Conservation (phyloP, 2,329 filamentous ascomycete genomes). For the Sordariomycetes sp. region DNA sequence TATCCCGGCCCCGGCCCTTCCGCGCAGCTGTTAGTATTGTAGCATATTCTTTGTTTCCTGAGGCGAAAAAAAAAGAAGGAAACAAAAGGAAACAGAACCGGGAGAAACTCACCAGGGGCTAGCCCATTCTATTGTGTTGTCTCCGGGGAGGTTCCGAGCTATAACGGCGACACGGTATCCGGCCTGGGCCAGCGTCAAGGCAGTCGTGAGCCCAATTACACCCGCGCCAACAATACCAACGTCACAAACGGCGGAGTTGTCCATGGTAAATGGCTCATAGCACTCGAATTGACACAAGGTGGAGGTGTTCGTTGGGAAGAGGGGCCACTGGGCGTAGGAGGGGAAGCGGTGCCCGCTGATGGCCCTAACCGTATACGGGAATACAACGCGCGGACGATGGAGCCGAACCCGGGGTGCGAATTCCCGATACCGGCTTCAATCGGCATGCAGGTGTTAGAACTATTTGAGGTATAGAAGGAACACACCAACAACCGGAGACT, state of each 20-base stretch:
- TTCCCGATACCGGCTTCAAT: neutral
- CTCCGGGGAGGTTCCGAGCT: neutral
- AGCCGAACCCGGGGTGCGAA: neutral
- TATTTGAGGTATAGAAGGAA: too few relatives aligned
- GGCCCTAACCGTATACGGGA: neutral
- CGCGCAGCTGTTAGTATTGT: neutral
- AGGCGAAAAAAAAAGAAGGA: too few relatives aligned
- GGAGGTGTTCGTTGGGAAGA: neutral
- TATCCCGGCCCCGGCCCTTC: neutral
- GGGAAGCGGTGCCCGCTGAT: neutral
- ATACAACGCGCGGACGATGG: neutral
- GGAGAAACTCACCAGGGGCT: neutral
- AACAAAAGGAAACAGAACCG: neutral
- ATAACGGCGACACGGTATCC: neutral
- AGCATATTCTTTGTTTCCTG: neutral
- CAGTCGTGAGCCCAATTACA: neutral
- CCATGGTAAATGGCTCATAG: neutral
- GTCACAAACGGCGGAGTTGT: neutral
- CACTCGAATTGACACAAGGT: neutral
- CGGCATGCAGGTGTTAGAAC: too few relatives aligned
- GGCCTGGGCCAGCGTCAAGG: neutral
- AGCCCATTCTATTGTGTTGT: neutral
- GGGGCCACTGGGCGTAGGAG: neutral
- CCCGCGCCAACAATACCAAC: neutral
- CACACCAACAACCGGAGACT: too few relatives aligned